Evolutionary conservation across 2,329 filamentous ascomycete species (phyloP), one percentile per base, ranked within the genome.

Genomic region (Colletotrichum sp.): DNA sequence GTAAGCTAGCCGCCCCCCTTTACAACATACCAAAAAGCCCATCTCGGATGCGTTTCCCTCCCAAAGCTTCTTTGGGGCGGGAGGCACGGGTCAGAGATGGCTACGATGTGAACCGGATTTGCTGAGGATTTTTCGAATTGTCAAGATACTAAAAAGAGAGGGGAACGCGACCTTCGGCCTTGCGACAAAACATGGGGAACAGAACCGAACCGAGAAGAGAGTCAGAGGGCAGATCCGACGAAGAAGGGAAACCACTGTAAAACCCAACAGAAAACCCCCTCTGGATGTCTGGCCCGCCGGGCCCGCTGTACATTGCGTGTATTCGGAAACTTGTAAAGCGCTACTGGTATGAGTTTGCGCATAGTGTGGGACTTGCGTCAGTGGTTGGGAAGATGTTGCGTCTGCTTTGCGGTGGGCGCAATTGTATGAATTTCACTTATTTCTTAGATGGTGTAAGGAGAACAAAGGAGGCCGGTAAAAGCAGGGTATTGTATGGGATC

Each of bases 1-100:
- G 80, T 95, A 92, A 84, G 74, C 30, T 59, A 76, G 74, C 59
- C 55, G 70, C 74, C 74, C 68, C 74, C 64, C 63, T 72, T 63
- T 72, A 76, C 70, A 71, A 76, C 71, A 74, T 65, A 69, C 44
- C 44, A 63, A 34, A 65, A 63, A 60, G 64, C 69, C 30, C 32
- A 74, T 76, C 70, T 76, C 71, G 74, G 59, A 69, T 69, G 64
- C 74, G 60, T 68, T 71, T 32, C 32, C 57, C 59, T 30, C 64
- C 44, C 64, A n/a, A 75, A 69, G 71, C 21, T 26, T 59, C 59
- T 49, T 71, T 65, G 18, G 24, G 69, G 26, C 34, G 28, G 49
- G 60, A 62, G 65, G 72, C 72, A 63, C 69, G 62, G 69, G 55
- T 72, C 26, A 67, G 36, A 62, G 55, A 36, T 64, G 36, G 34